Conservation (phyloP, 768 basidiomycete species). For the Amanita pseudoporphyria region DNA sequence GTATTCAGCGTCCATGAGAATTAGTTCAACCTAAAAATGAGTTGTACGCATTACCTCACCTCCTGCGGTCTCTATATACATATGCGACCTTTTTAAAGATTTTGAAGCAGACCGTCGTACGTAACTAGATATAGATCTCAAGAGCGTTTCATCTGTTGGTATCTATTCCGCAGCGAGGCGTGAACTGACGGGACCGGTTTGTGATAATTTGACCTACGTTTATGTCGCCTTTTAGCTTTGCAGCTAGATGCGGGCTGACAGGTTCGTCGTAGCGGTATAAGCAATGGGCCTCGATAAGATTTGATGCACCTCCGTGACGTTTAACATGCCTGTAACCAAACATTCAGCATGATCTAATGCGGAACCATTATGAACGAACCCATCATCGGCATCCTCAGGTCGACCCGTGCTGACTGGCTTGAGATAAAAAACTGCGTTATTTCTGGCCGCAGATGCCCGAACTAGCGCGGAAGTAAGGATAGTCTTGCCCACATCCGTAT, state of each 20-base stretch:
- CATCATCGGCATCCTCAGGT: slow-evolving; percentile 72
- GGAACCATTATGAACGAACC: slow-evolving; percentile 33
- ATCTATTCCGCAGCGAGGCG: slow-evolving; percentile 21
- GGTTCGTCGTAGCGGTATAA: slow-evolving; percentile 82
- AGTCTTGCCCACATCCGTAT: slow-evolving; percentile 95
- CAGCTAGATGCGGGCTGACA: slow-evolving; percentile 91
- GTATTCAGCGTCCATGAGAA: slow-evolving; percentile 4
- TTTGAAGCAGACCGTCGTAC: slow-evolving; percentile 43
- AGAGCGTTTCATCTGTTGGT: slow-evolving; percentile 58
- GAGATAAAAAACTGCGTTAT: slow-evolving; percentile 52
- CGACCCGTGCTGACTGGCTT: slow-evolving; percentile 93
- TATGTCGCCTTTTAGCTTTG: slow-evolving; percentile 30
- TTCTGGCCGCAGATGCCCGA: slow-evolving; percentile 56
- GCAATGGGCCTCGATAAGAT: slow-evolving; percentile 51
- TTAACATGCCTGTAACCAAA: slow-evolving; percentile 49
- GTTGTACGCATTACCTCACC: slow-evolving; percentile 42
- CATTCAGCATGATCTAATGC: background rate
- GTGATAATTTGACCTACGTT: slow-evolving; percentile 17
- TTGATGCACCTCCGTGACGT: slow-evolving; percentile 35
- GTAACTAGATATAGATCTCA: slow-evolving; percentile 53
- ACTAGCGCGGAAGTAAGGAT: slow-evolving; percentile 80
- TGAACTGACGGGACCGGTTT: background rate
- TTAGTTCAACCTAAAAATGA: slow-evolving; percentile 1
- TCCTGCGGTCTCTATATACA: slow-evolving; percentile 94
- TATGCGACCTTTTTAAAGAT: slow-evolving; percentile 29